Base-by-base conservation (phyloP, 2,329 filamentous ascomycete species). In the Geosmithia putterillii region DNA sequence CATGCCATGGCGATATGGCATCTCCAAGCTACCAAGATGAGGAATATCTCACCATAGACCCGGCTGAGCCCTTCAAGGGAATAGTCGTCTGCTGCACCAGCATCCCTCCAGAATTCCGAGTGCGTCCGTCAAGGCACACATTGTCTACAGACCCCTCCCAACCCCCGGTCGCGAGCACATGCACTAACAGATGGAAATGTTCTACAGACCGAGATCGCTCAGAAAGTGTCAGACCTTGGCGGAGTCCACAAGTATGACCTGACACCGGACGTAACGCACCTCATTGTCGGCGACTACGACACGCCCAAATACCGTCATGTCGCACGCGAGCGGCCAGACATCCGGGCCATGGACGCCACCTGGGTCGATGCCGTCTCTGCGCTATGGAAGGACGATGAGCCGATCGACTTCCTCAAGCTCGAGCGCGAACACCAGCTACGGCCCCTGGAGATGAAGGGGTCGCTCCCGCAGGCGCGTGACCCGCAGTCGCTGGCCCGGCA, bases 251-350 rank as follows among this genome's bases (percentile, higher is more conserved):
- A 85, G 54, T 83, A 88, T 61, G 89, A 98, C 60, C 77, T 98
- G 38, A 96, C 89, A n/a, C 86, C 85, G 45, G 87, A 95, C 60
- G 87, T 94, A 40, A 96, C 92, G 5, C 92, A 98, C 66, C 79
- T 98, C 40, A 76, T 98, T 49, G 86, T 95, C 48, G 92, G 89
- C 59, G 81, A 85, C 54, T 84, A 87, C 54, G 78, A 90, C 58
- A 96, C 90, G 1, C 79, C 84, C 41, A 98, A 98, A 62, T 98
- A 98, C 64, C 83, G 81, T 60, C 95, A 94, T 69, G 90, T 96
- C 55, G 92, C 90, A 43, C 86, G 82, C 57, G 84, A 90, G 59
- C 77, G 92, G 42, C 79, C 83, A 40, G 92, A 98, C 56, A 81
- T 98, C 55, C 80, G 79, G 57, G 81, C 88, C 41, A 81, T 98